Base-by-base conservation (phyloP, 176 grass and related monocot genomes). In the Guadua angustifolia region DNA sequence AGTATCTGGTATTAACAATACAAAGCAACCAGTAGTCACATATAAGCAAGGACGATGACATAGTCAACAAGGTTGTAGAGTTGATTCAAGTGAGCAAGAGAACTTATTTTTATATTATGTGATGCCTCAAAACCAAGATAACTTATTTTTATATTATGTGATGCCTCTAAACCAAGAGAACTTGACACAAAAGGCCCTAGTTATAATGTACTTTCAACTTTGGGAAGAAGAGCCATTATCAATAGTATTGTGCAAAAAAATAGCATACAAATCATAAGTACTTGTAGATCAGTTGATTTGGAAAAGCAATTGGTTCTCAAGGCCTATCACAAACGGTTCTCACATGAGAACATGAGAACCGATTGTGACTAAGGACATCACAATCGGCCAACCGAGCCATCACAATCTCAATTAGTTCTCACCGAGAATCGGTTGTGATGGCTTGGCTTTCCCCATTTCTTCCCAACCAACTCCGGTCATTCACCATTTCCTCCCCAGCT, bases 261-360 rank as follows among this genome's bases (percentile, higher is more conserved):
- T 83, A 52, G 32, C 21, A 42, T 1, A 39, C 5, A 36, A 65
- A 83, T 43, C 9, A 67, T 14, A 75, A 83, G 65, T 40, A 66
- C 13, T 2, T 19, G 32, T 19, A 65, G n/a, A 8, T 55, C 75
- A 69, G n/a, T n/a, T n/a, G n/a, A n/a, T n/a, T n/a, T n/a, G n/a
- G n/a, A n/a, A n/a, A n/a, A n/a, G n/a, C n/a, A n/a, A n/a, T n/a
- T n/a, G n/a, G n/a, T n/a, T n/a, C n/a, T n/a, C n/a, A n/a, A n/a
- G n/a, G n/a, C n/a, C n/a, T n/a, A n/a, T n/a, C n/a, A n/a, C n/a
- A n/a, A n/a, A n/a, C n/a, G n/a, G n/a, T n/a, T n/a, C n/a, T n/a
- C n/a, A n/a, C n/a, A n/a, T n/a, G n/a, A n/a, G n/a, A n/a, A n/a
- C n/a, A n/a, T n/a, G n/a, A n/a, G n/a, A n/a, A n/a, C n/a, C n/a